Percentiles rank a stretch among this genome's conserved stretches.
Evolutionary conservation across 257 asterid species (phyloP).

Genomic region (Ilex aquifolium): DNA sequence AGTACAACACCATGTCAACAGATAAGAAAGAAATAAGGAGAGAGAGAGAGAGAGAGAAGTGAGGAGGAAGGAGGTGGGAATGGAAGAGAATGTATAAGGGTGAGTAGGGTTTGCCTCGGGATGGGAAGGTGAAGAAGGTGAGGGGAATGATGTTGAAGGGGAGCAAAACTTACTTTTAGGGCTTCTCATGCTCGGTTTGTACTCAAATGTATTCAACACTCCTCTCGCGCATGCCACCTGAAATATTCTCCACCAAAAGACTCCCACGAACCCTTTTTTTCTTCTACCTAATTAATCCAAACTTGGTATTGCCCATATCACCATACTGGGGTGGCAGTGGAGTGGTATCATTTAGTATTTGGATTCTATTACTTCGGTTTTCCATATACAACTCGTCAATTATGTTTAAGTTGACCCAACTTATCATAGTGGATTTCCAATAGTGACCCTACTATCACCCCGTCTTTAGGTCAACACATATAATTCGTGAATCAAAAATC

Average conservation of each 20-base stretch:
- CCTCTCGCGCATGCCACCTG: conserved; percentile 57
- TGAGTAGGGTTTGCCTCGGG: conserved; percentile 42
- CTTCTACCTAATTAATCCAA: conserved; percentile 2
- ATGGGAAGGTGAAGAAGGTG: conserved; percentile 56
- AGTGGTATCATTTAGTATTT: too few species aligned
- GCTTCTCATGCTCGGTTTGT: conserved; percentile 70
- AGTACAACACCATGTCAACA: too few species aligned
- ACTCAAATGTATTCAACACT: conserved; percentile 40
- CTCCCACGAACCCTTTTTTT: conserved; percentile 24
- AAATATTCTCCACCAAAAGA: conserved; percentile 33
- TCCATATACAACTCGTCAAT: too few species aligned
- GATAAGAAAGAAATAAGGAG: background rate
- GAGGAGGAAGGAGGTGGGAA: background rate
- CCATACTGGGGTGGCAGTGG: too few species aligned
- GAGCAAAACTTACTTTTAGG: conserved; percentile 60
- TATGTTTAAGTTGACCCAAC: too few species aligned
- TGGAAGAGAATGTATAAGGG: conserved; percentile 16
- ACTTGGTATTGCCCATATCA: background rate
- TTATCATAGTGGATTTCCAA: too few species aligned
- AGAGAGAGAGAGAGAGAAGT: background rate
- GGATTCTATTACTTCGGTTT: too few species aligned
- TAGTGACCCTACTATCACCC: too few species aligned
- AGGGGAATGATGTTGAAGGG: conserved; percentile 58
- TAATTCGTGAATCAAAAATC: too few species aligned
- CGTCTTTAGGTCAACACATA: too few species aligned